Evolutionary conservation across 306 rosid genomes (phyloP), one percentile per base, ranked within the genome.

Genomic region (Chamaecrista fasciculata): DNA sequence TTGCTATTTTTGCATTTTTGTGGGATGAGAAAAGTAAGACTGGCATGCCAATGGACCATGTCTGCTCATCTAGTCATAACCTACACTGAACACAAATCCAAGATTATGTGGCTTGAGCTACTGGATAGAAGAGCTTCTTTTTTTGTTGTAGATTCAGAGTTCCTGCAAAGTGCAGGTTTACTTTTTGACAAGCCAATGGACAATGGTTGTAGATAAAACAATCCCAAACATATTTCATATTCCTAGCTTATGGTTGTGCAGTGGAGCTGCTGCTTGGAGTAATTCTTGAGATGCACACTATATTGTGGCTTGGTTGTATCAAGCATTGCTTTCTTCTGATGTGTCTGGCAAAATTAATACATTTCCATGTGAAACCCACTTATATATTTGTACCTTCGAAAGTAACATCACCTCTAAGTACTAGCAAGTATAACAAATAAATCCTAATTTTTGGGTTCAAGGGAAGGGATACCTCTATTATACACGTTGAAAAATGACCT

Each of bases 21-120:
- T 3, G 26, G 47, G 24, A 44, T 46, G 44, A 68, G 53, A 74
- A 66, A 49, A 44, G 47, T 36, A 8, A 71, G 62, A 26, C 2
- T 66, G n/a, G 51, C 24, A 57, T 47, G 62, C 50, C 44, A 66
- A 11, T 40, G 42, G 40, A 8, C 49, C 26, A 2, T 20, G 36
- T 49, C 57, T 23, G 1, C 66, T 28, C 31, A 43, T 42, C 66
- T 63, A 29, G 46, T 29, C 48, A 11, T 24, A 51, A 43, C 50
- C 64, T 49, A 16, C 20, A 49, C 36, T 14, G 15, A 48, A 24
- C 62, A 23, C 24, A 25, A 53, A 55, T 53, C 59, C 59, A 60
- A 44, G 48, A n/a, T 16, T 10, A 26, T 19, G 37, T 42, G 21
- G 4, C 42, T 56, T 59, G 26, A 20, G 37, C 11, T 48, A 18